phyloP scores from a whole-genome alignment of 257 asterid species.

The Eucommia ulmoides region DNA sequence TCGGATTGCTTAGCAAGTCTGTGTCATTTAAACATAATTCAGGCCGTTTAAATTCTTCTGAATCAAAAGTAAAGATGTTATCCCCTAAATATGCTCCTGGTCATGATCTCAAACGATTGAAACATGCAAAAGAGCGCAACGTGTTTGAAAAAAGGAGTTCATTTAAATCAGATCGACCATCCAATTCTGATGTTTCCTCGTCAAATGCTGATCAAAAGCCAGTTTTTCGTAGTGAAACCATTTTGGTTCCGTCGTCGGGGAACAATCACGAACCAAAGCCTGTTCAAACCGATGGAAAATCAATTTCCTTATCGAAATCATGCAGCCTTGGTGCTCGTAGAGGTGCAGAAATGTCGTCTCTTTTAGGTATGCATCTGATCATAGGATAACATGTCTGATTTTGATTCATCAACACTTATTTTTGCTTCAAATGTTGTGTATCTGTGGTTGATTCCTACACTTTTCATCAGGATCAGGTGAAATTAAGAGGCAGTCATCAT shows the following conservation, averaged over 20 bases:
- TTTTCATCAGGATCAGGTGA: slow-evolving; percentile 40
- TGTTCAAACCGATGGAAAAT: slow-evolving; percentile 36
- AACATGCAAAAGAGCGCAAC: slow-evolving; percentile 39
- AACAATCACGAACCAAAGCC: slow-evolving; percentile 36
- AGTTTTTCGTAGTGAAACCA: slow-evolving; percentile 21
- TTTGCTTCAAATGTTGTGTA: too few species aligned
- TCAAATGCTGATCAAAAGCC: not conserved
- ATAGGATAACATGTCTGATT: too few species aligned
- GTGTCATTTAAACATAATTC: slow-evolving; percentile 37
- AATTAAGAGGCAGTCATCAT: slow-evolving; percentile 42
- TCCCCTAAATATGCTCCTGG: slow-evolving; percentile 43
- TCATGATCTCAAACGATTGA: slow-evolving; percentile 27
- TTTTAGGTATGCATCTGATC: slow-evolving; percentile 27
- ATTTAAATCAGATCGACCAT: slow-evolving; percentile 31
- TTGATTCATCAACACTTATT: too few species aligned
- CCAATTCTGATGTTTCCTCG: not conserved
- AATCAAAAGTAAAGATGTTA: slow-evolving; percentile 53
- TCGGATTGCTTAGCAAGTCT: slow-evolving; percentile 63
- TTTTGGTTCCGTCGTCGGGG: slow-evolving; percentile 21
- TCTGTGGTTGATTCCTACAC: too few species aligned
- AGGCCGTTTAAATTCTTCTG: slow-evolving; percentile 15
- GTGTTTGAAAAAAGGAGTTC: slow-evolving; percentile 54
- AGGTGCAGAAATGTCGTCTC: slow-evolving; percentile 29
- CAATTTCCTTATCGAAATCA: slow-evolving; percentile 34
- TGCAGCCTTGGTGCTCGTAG: slow-evolving; percentile 44